phyloP scores from a whole-genome alignment of 2,329 filamentous ascomycete species.

The Aspergillus sp. region DNA sequence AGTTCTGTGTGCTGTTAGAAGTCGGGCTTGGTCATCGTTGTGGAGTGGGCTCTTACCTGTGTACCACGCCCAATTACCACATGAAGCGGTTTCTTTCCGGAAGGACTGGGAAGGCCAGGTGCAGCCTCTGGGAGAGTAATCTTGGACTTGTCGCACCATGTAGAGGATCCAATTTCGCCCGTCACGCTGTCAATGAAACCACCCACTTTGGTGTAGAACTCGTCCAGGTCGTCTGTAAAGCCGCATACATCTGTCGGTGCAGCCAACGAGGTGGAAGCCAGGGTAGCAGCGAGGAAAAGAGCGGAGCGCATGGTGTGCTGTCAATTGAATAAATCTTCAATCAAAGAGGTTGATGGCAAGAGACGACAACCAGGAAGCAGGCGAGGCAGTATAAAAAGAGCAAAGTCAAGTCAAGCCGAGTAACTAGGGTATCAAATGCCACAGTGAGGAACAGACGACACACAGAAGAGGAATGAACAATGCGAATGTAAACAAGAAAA shows the following conservation, averaged over 20 bases:
- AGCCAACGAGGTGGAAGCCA: constrained; percentile 24
- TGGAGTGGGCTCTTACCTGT: constrained; percentile 28
- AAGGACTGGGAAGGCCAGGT: constrained; percentile 50
- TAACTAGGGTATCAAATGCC: not conserved
- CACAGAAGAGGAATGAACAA: not conserved
- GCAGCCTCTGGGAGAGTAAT: constrained; percentile 39
- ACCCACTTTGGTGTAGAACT: constrained; percentile 33
- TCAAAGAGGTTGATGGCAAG: constrained; percentile 1
- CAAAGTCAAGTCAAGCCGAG: not conserved
- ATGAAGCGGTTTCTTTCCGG: constrained; percentile 59
- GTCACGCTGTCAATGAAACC: constrained; percentile 25
- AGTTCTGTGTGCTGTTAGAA: constrained; percentile 57
- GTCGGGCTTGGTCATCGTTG: not conserved
- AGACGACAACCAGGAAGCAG: not conserved
- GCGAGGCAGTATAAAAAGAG: not conserved
- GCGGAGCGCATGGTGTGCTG: constrained; percentile 13
- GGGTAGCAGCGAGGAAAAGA: constrained; percentile 18
- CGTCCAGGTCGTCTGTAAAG: constrained; percentile 32
- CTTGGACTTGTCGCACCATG: constrained; percentile 26
- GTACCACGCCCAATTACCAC: constrained; percentile 81
- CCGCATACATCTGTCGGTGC: constrained; percentile 28
- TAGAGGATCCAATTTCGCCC: constrained; percentile 8
- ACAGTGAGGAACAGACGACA: not conserved
- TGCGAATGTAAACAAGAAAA: not conserved
- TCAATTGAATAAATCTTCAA: constrained; percentile 3